Evolutionary conservation across 139 green algal genomes (phyloP).

Genomic region (Bryopsis sp.): DNA sequence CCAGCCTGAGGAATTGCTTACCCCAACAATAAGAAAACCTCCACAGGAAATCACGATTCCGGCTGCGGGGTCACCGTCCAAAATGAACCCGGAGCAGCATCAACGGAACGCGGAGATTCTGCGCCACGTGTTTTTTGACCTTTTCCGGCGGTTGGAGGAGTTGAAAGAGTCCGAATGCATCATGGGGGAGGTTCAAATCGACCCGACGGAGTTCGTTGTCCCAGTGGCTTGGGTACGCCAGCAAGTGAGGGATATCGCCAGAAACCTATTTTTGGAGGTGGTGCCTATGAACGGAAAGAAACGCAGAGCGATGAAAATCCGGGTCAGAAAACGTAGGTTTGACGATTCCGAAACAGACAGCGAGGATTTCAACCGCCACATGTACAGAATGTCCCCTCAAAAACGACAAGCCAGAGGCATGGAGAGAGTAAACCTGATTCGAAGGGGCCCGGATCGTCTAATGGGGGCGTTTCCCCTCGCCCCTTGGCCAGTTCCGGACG

Average conservation of each 20-base stretch:
- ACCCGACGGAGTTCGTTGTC: conserved; percentile 14
- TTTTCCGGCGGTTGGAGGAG: neutral
- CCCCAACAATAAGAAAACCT: too few species aligned
- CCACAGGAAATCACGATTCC: too few species aligned
- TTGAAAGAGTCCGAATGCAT: neutral
- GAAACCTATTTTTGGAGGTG: neutral
- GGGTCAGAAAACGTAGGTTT: neutral
- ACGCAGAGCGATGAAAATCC: conserved; percentile 15
- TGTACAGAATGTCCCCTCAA: too few species aligned
- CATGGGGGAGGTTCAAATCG: conserved; percentile 6
- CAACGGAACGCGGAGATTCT: conserved; percentile 12
- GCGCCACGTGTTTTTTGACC: neutral
- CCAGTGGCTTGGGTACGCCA: conserved; percentile 11
- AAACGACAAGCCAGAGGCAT: too few species aligned
- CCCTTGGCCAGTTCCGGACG: neutral
- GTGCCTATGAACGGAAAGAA: neutral
- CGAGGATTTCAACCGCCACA: too few species aligned
- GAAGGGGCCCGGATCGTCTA: too few species aligned
- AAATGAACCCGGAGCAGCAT: too few species aligned
- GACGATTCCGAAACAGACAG: conserved; percentile 13
- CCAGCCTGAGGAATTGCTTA: too few species aligned
- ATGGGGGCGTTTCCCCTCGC: too few species aligned
- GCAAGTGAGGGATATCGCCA: conserved; percentile 13
- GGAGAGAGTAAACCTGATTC: too few species aligned
- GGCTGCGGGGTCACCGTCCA: too few species aligned